Percentiles rank a stretch among this genome's conserved stretches.
phyloP scores from a whole-genome alignment of 805 yeast genomes.

The Myxozyma lipomycoides region DNA sequence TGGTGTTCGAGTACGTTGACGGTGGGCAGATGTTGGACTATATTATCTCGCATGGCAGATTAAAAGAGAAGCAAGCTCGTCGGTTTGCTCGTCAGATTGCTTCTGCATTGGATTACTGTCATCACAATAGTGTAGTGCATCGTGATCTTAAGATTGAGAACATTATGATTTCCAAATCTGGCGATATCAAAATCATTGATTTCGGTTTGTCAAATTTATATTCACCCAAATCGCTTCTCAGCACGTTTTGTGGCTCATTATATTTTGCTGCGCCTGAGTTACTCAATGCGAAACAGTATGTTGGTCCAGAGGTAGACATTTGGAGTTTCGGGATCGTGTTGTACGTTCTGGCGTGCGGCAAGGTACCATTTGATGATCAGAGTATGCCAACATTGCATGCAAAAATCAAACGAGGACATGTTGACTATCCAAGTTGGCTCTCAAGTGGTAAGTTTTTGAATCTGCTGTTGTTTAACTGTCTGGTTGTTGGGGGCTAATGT shows the following conservation, averaged over 20 bases:
- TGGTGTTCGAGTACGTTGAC: constrained; percentile 92
- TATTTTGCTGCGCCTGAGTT: constrained; percentile 99
- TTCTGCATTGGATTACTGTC: constrained; percentile 89
- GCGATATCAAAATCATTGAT: constrained; percentile 93
- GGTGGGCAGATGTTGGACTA: constrained; percentile 98
- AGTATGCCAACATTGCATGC: constrained; percentile 88
- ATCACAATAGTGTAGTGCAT: constrained; percentile 90
- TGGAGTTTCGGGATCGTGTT: constrained; percentile 98
- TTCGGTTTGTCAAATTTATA: constrained; percentile 91
- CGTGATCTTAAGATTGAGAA: constrained; percentile 95
- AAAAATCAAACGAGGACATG: constrained; percentile 86
- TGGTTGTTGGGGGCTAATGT: not conserved
- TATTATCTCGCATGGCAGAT: constrained; percentile 91
- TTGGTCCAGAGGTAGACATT: constrained; percentile 95
- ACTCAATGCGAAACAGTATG: constrained; percentile 83
- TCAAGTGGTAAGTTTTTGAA: constrained; percentile 46
- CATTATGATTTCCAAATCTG: constrained; percentile 87
- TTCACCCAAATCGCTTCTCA: constrained; percentile 64
- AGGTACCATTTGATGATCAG: constrained; percentile 96
- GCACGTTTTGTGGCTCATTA: constrained; percentile 94
- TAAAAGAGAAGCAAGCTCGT: constrained; percentile 90
- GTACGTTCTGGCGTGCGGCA: constrained; percentile 93
- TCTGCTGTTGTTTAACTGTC: too few species aligned
- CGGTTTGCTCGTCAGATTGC: constrained; percentile 93
- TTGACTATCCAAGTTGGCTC: constrained; percentile 82